Evolutionary conservation across 108 stramenopile species (phyloP), one percentile per base, ranked within the genome.

Genomic region (Hondaea fermentalgiana): DNA sequence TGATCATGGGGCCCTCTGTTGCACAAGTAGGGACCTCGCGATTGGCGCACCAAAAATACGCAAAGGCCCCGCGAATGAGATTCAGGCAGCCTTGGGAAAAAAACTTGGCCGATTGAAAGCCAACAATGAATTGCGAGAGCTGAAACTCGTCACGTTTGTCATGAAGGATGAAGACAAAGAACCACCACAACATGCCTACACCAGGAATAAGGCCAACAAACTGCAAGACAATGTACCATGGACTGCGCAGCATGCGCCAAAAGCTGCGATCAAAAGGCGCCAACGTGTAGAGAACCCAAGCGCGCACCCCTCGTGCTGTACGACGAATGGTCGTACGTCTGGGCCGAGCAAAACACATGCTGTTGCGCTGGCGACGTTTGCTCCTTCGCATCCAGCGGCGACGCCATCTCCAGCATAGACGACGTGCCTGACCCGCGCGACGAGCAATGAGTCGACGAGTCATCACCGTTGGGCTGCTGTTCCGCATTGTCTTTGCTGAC

Each of bases 71-170:
- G n/a, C 76, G 45, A 23, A 83, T 47, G 25, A 83, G 51, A 35
- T 83, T 83, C 19, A 83, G 28, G 23, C 76, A 83, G n/a, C 76
- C 76, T 53, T 83, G 76, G 10, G 55, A 53, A 23, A 89, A 29
- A 43, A 89, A 89, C 5, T 57, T 87, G 44, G 87, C 23, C n/a
- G 89, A 16, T 42, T 87, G 44, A 57, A 89, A 89, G 10, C 87
- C 87, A 17, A 87, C 89, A 4, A 89, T 87, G 23, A 89, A 89
- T 19, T 89, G 42, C 25, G 89, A 89, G 25, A 89, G 43, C 76
- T 88, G 89, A 8, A 21, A 88, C 58, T 89, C 89, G 53, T 89
- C 89, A 10, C 76, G 87, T 57, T 88, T 88, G 58, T 89, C 89
- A 19, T 87, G 60, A 23, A 87, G 17, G 5, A 89, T 10, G 21